phyloP scores from a whole-genome alignment of 2,329 filamentous ascomycete genomes.

The Huntiella abstrusa region DNA sequence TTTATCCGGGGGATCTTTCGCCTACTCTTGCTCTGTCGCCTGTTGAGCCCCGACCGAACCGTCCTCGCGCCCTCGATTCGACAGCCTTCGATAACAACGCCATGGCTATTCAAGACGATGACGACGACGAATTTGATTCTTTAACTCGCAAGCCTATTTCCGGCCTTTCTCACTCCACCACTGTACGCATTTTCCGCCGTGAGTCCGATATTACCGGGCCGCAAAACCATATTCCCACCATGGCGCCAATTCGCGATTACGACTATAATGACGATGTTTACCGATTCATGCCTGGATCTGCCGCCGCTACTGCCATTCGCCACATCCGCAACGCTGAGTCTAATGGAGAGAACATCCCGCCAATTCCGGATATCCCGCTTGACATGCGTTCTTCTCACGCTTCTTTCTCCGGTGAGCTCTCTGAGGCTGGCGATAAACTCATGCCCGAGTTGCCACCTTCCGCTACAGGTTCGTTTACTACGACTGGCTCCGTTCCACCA shows the following conservation, averaged over 20 bases:
- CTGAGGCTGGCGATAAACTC: slow-evolving; percentile 17
- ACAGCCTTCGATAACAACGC: slow-evolving; percentile 11
- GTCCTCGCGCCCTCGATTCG: not conserved
- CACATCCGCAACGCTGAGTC: slow-evolving; percentile 16
- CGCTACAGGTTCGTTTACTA: not conserved
- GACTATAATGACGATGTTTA: slow-evolving; percentile 22
- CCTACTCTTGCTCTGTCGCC: slow-evolving; percentile 9
- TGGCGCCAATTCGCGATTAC: slow-evolving; percentile 9
- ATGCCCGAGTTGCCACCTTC: slow-evolving; percentile 14
- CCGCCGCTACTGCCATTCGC: slow-evolving; percentile 14
- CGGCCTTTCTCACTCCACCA: slow-evolving; percentile 6
- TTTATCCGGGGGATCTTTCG: slow-evolving; percentile 8
- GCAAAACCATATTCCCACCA: slow-evolving; percentile 1
- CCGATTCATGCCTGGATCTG: slow-evolving; percentile 17
- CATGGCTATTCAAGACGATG: slow-evolving; percentile 20
- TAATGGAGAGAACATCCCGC: slow-evolving; percentile 17
- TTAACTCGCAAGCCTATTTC: not conserved
- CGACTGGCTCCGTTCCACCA: slow-evolving; percentile 13
- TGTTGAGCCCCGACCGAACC: slow-evolving; percentile 3
- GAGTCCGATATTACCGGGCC: slow-evolving; percentile 18
- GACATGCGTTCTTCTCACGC: slow-evolving; percentile 17
- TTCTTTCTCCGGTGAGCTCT: slow-evolving; percentile 23
- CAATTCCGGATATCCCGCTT: slow-evolving; percentile 10
- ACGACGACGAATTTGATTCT: slow-evolving; percentile 18
- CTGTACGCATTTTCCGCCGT: slow-evolving; percentile 25